Evolutionary conservation across 495 filamentous ascomycete genomes (phyloP), one percentile per base, ranked within the genome.

Genomic region (Friedmanniomyces endolithicus): DNA sequence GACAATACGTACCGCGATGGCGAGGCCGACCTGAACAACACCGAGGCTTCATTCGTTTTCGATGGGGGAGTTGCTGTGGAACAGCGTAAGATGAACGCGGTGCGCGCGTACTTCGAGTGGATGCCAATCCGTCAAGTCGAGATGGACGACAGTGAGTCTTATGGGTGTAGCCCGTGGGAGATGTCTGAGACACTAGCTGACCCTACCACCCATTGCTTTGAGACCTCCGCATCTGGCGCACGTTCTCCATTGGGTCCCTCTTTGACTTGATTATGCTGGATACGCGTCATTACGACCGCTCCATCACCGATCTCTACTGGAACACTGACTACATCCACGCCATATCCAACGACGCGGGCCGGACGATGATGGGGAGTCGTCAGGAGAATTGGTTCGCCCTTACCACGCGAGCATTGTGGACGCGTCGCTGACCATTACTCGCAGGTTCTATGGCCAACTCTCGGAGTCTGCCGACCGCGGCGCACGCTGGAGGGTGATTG

Each of bases 81-180:
- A 48, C 80, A 83, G 64, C 72, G 81, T 31, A 82, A 81, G 66
- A 79, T 83, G 74, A 81, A 85, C 55, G 82, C 80, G 6, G 81
- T 85, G 20, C 70, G 82, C 34, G 80, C 82, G 0, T 85, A 85
- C 63, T 86, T 85, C 50, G 82, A 86, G 61, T 86, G 83, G 82
- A 82, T 33, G 22, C 45, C 43, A 52, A 52, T 75, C 53, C 70
- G 79, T 22, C 80, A 81, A 64, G 75, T 82, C 29, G 79, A 83
- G 37, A 81, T 85, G 73, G 81, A 85, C 62, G 82, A 85, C 66
- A 81, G n/a, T n/a, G n/a, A n/a, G n/a, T n/a, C n/a, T n/a, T n/a
- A n/a, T n/a, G n/a, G n/a, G n/a, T n/a, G n/a, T n/a, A n/a, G n/a
- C n/a, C n/a, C n/a, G n/a, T n/a, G n/a, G n/a, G n/a, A n/a, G n/a